Percentiles rank a stretch among this genome's conserved stretches.
These are phyloP conservation scores for Akebia trifoliata DNA, from an alignment of 164 flowering plant species.

Conservation along the genomic window DNA sequence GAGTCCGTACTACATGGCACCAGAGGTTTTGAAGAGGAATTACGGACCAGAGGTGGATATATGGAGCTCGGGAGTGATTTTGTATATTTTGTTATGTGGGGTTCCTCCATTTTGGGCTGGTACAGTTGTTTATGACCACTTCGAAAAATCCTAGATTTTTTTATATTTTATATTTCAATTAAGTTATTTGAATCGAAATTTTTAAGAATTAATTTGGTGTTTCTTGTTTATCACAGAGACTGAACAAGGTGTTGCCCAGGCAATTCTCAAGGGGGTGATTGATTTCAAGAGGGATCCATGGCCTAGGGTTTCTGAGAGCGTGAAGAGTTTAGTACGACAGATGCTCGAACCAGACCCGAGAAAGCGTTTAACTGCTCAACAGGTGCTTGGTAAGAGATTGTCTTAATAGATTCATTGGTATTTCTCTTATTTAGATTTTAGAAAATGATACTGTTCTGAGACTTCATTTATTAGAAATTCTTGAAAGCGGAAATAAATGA, in stretches of 20 bases:
- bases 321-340: constrained; percentile 82
- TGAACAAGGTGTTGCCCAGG: constrained; percentile 95
- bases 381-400: constrained; percentile 79
- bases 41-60: constrained; percentile 91
- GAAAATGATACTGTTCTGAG: background rate
- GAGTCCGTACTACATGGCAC: constrained; percentile 99
- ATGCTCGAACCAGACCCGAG: constrained; percentile 86
- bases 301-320: constrained; percentile 89
- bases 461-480: background rate
- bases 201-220: background rate
- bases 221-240: constrained; percentile 45
- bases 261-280: constrained; percentile 69
- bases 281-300: constrained; percentile 99
- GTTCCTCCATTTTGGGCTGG: constrained; percentile 98
- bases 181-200: background rate
- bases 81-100: constrained; percentile 79
- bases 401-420: background rate
- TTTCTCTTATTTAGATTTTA: background rate
- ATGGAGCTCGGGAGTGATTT: constrained; percentile 87
- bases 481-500: background rate
- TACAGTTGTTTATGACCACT: constrained; percentile 23
- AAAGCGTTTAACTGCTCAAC: constrained; percentile 85
- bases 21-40: constrained; percentile 88
- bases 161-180: background rate
- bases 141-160: background rate